These are phyloP conservation scores for Microdochium paspali DNA, from an alignment of 2,329 filamentous ascomycete genomes.

Conservation along the genomic window DNA sequence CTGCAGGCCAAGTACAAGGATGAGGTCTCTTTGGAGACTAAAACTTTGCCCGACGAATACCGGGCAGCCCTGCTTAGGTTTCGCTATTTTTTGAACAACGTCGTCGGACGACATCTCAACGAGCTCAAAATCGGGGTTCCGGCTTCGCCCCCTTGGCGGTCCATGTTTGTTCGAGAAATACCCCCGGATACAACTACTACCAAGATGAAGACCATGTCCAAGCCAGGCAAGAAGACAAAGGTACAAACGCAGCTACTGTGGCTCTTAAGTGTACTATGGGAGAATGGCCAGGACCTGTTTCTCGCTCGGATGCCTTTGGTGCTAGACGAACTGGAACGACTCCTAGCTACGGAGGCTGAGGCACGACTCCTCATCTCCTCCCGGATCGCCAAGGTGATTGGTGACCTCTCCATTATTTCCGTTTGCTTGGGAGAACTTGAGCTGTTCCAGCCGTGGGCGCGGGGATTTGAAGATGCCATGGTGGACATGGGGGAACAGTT, in stretches of 20 bases:
- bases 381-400: constrained; percentile 23
- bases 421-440: constrained; percentile 34
- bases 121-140: constrained; percentile 14
- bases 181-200: constrained; percentile 9
- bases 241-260: constrained; percentile 19
- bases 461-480: constrained; percentile 22
- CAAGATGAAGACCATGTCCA: constrained; percentile 10
- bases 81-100: constrained; percentile 21
- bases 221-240: constrained; percentile 8
- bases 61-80: constrained; percentile 28
- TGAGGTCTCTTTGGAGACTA: neutral
- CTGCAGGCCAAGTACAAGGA: constrained; percentile 12
- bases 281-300: constrained; percentile 20
- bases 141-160: constrained; percentile 31
- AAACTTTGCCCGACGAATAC: constrained; percentile 25
- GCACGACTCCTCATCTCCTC: constrained; percentile 27
- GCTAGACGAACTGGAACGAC: constrained; percentile 38
- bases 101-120: constrained; percentile 18
- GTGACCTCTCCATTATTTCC: constrained; percentile 33
- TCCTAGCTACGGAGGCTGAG: constrained; percentile 25
- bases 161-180: constrained; percentile 19
- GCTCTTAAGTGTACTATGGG: constrained; percentile 27
- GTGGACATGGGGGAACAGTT: constrained; percentile 13
- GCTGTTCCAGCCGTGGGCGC: constrained; percentile 38
- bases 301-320: constrained; percentile 22